These are phyloP conservation scores for Tubosaeta sp. DNA, from an alignment of 768 basidiomycete species.

Conservation along the genomic window DNA sequence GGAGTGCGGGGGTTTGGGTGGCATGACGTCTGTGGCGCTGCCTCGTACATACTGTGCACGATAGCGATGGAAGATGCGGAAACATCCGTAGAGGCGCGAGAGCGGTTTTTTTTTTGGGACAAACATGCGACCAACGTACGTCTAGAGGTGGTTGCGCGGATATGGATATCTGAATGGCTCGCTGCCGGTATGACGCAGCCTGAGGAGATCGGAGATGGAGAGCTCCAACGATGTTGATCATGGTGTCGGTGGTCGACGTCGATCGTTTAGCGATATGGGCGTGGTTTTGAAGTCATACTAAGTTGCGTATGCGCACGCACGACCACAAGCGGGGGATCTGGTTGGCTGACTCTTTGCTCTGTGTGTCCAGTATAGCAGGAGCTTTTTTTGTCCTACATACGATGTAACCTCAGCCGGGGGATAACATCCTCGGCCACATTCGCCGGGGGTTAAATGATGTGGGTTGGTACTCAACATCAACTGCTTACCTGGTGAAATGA, in stretches of 20 bases:
- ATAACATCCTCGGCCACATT: neutral
- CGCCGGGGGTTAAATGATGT: neutral
- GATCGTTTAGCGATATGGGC: neutral
- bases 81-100: neutral
- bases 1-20: constrained; percentile 15
- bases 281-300: neutral
- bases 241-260: neutral
- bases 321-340: neutral
- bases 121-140: constrained; percentile 18
- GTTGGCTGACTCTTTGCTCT: neutral
- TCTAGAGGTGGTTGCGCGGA: neutral
- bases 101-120: neutral
- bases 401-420: neutral
- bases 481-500: too few species aligned
- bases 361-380: neutral
- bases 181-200: neutral
- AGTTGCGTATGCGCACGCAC: neutral
- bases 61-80: constrained; percentile 8
- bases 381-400: neutral
- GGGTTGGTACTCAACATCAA: neutral
- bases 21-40: constrained; percentile 15
- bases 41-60: neutral
- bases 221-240: constrained; percentile 10
- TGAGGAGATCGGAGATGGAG: constrained; percentile 10
- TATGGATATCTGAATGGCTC: neutral